These are phyloP conservation scores for Oehlia diaphana DNA, from an alignment of 192 early-diverging fungal genomes.

Conservation along the genomic window DNA sequence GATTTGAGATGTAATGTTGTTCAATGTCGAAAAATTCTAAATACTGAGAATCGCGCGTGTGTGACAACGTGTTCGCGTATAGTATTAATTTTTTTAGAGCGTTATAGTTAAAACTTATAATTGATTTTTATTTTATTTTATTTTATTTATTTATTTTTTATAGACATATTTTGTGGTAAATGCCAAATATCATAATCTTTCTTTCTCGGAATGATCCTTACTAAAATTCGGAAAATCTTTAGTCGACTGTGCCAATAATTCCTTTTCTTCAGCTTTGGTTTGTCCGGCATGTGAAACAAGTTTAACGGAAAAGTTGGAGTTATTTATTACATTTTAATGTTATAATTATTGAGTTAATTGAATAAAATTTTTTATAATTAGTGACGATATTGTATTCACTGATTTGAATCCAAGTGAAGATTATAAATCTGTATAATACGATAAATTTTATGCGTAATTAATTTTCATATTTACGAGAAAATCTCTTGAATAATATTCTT, in stretches of 20 bases:
- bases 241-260: slow-evolving; percentile 52
- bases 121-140: neutral
- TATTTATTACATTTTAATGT: neutral
- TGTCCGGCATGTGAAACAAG: slow-evolving; percentile 67
- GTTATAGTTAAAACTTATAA: neutral
- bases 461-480: neutral
- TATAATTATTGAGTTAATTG: no score
- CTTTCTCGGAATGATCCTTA: neutral
- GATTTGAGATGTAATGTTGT: slow-evolving; percentile 26
- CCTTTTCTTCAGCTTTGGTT: slow-evolving; percentile 48
- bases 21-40: slow-evolving; percentile 26
- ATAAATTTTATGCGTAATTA: neutral
- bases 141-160: neutral
- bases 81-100: neutral
- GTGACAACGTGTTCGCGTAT: slow-evolving; percentile 71
- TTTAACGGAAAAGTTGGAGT: slow-evolving; percentile 48
- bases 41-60: slow-evolving; percentile 42
- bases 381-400: slow-evolving; percentile 57
- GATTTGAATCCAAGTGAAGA: slow-evolving; percentile 62
- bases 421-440: slow-evolving; percentile 56
- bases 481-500: neutral
- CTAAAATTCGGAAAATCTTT: neutral
- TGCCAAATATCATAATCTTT: neutral
- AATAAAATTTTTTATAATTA: slow-evolving; percentile 5
- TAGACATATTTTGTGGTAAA: slow-evolving; percentile 67